Base-by-base conservation (phyloP, 148 eudicot species). In the Dianthus caryophyllus region DNA sequence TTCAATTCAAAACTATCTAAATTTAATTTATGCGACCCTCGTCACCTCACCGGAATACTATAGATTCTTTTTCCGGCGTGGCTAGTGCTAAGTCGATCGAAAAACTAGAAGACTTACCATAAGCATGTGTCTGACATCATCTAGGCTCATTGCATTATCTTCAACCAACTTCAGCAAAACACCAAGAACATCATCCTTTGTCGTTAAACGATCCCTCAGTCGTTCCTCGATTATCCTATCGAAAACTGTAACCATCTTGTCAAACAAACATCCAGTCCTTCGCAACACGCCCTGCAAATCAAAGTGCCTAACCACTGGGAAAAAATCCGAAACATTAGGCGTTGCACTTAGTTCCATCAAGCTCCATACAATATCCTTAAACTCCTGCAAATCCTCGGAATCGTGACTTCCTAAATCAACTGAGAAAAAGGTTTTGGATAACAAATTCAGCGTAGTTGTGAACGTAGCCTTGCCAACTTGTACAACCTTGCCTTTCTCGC, bases 261-360 rank as follows among this genome's bases (percentile, higher is more conserved):
- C 31, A 59, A 24, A 39, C 2, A n/a, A n/a, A 26, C 0, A 0
- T 10, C 9, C 10, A 1, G 22, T 13, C 52, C 21, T n/a, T 18
- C 29, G 55, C 20, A 47, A 10, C 49, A 48, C 29, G 5, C 80
- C 80, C 27, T 56, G 70, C 55, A 68, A 17, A 65, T 77, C 80
- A 9, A 73, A 69, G 2, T 0, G 6, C 48, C 63, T 58, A 5
- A 73, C 2, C 12, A 50, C 12, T 0, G 77, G 80, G 62, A 68
- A 73, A 47, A 48, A 58, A n/a, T 77, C 77, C 29, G 74, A 62
- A 15, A 77, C 61, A 18, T 77, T 77, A 36, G 80, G 76, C 62
- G 4, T 73, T 5, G 44, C 80, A 18, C 36, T 22, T 6, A 17
- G 11, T 49, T 63, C 66, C 61, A 46, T 1, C 10, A 67, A 0